Evolutionary conservation across 306 rosid genomes (phyloP).

Genomic region (Begonia peltatifolia): DNA sequence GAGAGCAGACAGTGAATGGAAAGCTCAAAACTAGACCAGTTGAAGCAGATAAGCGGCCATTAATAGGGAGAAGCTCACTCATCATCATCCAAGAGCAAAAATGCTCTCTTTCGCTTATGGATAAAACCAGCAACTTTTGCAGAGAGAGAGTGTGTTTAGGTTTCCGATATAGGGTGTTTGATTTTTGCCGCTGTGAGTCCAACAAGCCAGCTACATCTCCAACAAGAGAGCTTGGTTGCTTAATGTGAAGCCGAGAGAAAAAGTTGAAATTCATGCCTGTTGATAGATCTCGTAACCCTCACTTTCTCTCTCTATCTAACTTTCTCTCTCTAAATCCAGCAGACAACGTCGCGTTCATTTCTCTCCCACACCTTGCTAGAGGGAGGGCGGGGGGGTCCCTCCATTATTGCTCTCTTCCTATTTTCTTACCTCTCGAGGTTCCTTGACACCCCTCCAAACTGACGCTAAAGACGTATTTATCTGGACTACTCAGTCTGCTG

Average conservation of each 20-base stretch:
- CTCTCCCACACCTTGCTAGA: slow-evolving; percentile 57
- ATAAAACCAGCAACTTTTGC: no score
- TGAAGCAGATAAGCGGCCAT: no score
- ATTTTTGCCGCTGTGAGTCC: slow-evolving; percentile 20
- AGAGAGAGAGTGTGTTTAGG: slow-evolving; percentile 6
- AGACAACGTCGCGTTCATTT: slow-evolving; percentile 58
- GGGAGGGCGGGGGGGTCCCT: slow-evolving; percentile 18
- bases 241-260: slow-evolving; percentile 29
- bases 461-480: neutral
- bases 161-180: neutral
- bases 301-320: neutral
- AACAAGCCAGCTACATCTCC: slow-evolving; percentile 20
- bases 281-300: no score
- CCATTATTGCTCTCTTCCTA: slow-evolving; percentile 31
- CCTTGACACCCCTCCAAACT: neutral
- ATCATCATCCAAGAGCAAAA: no score
- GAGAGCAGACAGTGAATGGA: neutral
- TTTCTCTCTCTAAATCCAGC: slow-evolving; percentile 15
- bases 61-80: no score
- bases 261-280: no score
- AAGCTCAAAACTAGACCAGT: neutral
- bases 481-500: slow-evolving; percentile 3
- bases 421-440: slow-evolving; percentile 7
- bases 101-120: no score
- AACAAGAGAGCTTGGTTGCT: slow-evolving; percentile 65